A percentile compares a stretch with the other conserved stretches of the same genome.
Conservation (phyloP, 2,329 filamentous ascomycete species). For the Nothophoma quercina region DNA sequence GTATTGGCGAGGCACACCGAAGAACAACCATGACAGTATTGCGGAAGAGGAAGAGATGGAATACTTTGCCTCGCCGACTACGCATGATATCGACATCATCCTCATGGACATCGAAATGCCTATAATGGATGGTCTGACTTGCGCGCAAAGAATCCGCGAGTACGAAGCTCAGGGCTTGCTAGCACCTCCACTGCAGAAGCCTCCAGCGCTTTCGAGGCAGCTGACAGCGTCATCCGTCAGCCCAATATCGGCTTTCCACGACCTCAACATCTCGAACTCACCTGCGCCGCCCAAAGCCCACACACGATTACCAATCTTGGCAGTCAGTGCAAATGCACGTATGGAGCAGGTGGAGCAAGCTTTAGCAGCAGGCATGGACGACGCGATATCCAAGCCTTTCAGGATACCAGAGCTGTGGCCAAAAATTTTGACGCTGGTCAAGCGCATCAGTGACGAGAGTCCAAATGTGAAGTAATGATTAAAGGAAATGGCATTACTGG, state of each 20-base stretch:
- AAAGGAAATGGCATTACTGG: not conserved
- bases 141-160: constrained; percentile 37
- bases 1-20: constrained; percentile 29
- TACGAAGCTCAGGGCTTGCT: constrained; percentile 35
- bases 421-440: constrained; percentile 22
- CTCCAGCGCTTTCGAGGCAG: not conserved
- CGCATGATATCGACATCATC: constrained; percentile 32
- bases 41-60: not conserved
- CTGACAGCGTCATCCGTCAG: constrained; percentile 3
- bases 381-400: constrained; percentile 38
- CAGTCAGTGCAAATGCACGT: constrained; percentile 47
- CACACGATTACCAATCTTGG: constrained; percentile 38
- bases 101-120: constrained; percentile 49
- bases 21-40: not conserved
- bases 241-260: not conserved
- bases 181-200: not conserved
- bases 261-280: not conserved
- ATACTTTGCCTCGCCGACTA: not conserved
- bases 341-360: constrained; percentile 43
- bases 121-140: constrained; percentile 44
- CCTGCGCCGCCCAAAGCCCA: not conserved
- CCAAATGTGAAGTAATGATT: not conserved
- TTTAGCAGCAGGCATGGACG: constrained; percentile 43
- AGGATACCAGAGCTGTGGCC: constrained; percentile 35
- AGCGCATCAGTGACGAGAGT: constrained; percentile 4